These are phyloP conservation scores for Phaseolus coccineus DNA, from an alignment of 331 rosid genomes.

Conservation along the genomic window DNA sequence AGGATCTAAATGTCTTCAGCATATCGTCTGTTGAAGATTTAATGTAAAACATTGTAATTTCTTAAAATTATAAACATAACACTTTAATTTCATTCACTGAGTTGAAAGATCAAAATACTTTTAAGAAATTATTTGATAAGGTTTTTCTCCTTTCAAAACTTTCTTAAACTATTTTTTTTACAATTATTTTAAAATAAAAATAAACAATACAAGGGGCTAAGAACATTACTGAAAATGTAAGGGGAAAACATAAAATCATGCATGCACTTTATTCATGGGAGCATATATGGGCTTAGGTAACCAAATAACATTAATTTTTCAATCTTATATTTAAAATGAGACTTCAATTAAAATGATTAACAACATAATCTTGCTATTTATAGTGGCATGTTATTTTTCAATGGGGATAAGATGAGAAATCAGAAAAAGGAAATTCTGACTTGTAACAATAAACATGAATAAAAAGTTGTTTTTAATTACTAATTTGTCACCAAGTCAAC, in stretches of 20 bases:
- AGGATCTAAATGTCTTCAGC: too few relatives aligned
- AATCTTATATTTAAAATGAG: neutral
- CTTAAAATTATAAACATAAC: too few relatives aligned
- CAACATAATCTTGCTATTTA: neutral
- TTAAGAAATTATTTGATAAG: neutral
- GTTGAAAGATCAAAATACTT: neutral
- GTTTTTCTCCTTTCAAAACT: too few relatives aligned
- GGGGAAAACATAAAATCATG: conserved; percentile 6
- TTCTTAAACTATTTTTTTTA: too few relatives aligned
- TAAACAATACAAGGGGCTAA: too few relatives aligned
- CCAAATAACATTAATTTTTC: neutral
- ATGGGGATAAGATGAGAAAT: neutral
- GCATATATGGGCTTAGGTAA: neutral
- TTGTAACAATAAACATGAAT: neutral
- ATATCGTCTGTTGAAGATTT: too few relatives aligned
- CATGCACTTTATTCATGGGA: neutral
- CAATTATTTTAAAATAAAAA: too few relatives aligned
- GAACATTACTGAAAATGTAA: too few relatives aligned
- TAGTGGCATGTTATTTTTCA: neutral
- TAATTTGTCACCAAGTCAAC: neutral
- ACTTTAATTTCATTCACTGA: neutral
- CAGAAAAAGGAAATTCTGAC: neutral
- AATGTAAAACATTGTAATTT: too few relatives aligned
- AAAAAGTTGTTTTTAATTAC: conserved; percentile 5
- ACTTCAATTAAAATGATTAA: neutral